phyloP scores from a whole-genome alignment of 2,329 filamentous ascomycete species.

The Trichoderma atroviride region DNA sequence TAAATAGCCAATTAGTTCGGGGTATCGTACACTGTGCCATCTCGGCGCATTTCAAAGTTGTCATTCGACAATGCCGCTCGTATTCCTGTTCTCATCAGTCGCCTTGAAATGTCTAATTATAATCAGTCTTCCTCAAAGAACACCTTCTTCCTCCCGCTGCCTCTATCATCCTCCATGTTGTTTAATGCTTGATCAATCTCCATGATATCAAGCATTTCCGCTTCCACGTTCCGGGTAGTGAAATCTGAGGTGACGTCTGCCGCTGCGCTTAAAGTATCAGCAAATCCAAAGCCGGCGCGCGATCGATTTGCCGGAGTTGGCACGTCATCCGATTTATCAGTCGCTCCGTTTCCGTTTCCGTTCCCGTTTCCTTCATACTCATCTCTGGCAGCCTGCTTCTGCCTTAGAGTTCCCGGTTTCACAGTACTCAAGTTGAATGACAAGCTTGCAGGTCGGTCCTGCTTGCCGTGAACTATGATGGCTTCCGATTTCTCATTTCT shows the following conservation, averaged over 20 bases:
- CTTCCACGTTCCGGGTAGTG: conserved; percentile 57
- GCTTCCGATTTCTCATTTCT: conserved; percentile 50
- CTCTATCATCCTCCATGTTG: conserved; percentile 54
- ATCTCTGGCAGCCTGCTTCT: conserved; percentile 36
- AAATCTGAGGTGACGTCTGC: conserved; percentile 56
- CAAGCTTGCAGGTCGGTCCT: conserved; percentile 42
- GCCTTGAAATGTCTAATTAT: conserved; percentile 12
- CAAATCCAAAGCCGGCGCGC: conserved; percentile 52
- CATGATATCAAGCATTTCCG: conserved; percentile 66
- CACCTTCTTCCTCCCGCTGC: conserved; percentile 53
- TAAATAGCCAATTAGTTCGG: conserved; percentile 26
- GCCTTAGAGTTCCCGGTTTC: conserved; percentile 44
- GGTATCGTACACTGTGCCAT: conserved; percentile 32
- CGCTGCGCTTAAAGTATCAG: conserved; percentile 53
- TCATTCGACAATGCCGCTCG: conserved; percentile 24
- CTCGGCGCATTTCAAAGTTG: conserved; percentile 14
- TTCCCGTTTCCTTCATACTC: conserved; percentile 15
- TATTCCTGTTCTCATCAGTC: conserved; percentile 34
- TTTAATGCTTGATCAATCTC: conserved; percentile 65
- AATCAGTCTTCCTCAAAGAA: conserved; percentile 51
- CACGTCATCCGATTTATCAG: conserved; percentile 31
- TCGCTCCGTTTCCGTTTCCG: conserved; percentile 29
- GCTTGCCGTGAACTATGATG: conserved; percentile 58
- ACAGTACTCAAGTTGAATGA: conserved; percentile 56
- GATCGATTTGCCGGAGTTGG: conserved; percentile 38